Evolutionary conservation across 1,284 basidiomycete species (phyloP), one percentile per base, ranked within the genome.

Genomic region (Schizopora paradoxa): DNA sequence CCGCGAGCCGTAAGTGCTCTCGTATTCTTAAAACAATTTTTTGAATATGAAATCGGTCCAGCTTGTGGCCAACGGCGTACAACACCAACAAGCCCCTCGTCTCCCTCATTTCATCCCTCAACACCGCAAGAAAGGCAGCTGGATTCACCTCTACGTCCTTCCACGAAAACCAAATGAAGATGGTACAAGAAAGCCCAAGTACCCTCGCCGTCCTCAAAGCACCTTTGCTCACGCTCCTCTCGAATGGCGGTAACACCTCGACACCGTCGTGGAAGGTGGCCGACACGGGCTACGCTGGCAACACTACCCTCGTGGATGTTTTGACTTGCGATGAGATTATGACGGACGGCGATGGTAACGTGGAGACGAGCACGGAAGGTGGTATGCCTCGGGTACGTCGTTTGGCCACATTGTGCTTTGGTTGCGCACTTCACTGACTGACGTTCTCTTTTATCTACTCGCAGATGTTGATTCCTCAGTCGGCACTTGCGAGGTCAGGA

Each of bases 151-250:
- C 64, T 58, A 56, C 63, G 27, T 63, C 66, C 32, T 88, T 79
- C 62, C 64, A 79, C 52, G 71, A 69, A 13, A 78, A 75, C 0
- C 56, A 83, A 70, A 67, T 76, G 45, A 66, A 77, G 58, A 60
- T 77, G 39, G 48, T 63, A 49, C 56, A 67, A 59, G 38, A 64
- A 53, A 59, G 68, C 54, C 47, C 63, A 35, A 66, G 73, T 47
- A 70, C 76, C 0, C 64, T 87, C 33, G 77, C 71, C 0, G 60
- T 86, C 22, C 73, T 70, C 39, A 89, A 89, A 61, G 66, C 73
- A 0, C 82, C 84, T 1, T 61, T 90, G 51, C 70, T 88, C 38
- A 66, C 78, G 5, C 68, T 87, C 13, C 61, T 89, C 42, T 79
- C 81, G 14, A 87, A 87, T 64, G 64, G 67, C 23, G 86, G 86